Base-by-base conservation (phyloP, 306 rosid genomes). In the Ormosia semicastrata region DNA sequence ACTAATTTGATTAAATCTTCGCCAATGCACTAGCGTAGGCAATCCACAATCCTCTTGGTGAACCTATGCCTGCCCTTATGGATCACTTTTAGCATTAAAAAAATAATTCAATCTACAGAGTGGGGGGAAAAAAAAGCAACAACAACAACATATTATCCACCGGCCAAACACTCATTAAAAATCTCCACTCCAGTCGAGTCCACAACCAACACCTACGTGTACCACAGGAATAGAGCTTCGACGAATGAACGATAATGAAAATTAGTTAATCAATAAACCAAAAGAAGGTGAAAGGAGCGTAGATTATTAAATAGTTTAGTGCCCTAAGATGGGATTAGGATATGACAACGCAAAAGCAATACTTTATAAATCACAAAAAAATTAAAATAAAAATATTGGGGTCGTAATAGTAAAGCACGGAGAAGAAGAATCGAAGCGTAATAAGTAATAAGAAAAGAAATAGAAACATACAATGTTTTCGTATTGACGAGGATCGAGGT, bases 401-500 rank as follows among this genome's bases (percentile, higher is more conserved):
- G 75, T 37, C 8, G 46, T 11, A 41, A 60, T 13, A 41, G 32
- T n/a, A 57, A 65, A 30, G 40, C 50, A 49, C 8, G 50, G 14
- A 54, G 11, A 76, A 14, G 17, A 14, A 5, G 1, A 75, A 74
- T 34, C 13, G 73, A 60, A 57, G 7, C 7, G 24, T 33, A 77
- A 14, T 24, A 50, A 40, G 52, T 10, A 44, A 24, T 2, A 24
- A 36, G 7, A 71, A 73, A 54, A 10, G 34, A 52, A 39, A 3
- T 7, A 62, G 80, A 81, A 66, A 89, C 90, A 65, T 64, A 94
- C 98, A 36, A 85, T 54, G 85, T 83, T 88, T 71, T 94, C 91
- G 91, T 87, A 92, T 86, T 84, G 90, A 63, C 90, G 92, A 72
- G 95, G 95, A 87, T 94, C 94, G 73, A 90, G 88, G 89, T 90